Conservation (phyloP, 257 asterid species). For the Cinchona pubescens region DNA sequence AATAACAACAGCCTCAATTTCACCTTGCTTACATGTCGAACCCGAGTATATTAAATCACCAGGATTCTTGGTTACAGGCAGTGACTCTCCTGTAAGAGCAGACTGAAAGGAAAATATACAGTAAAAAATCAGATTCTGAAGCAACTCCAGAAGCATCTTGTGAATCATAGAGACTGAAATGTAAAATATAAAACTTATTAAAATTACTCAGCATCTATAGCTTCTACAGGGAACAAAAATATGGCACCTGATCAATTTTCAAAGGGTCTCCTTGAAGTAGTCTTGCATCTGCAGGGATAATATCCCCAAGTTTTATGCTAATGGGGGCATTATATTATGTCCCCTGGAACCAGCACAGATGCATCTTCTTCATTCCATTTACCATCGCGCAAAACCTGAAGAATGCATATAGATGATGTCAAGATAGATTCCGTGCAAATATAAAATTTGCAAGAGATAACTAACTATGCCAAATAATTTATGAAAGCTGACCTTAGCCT, state of each 20-base stretch:
- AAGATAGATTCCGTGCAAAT: background rate
- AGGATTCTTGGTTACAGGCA: conserved; percentile 41
- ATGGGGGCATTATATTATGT: too few relatives aligned
- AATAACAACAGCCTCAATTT: conserved; percentile 39
- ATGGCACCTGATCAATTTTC: conserved; percentile 39
- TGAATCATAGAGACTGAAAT: too few relatives aligned
- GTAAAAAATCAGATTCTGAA: background rate
- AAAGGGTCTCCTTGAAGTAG: conserved; percentile 40
- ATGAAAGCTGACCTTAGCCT: conserved; percentile 30
- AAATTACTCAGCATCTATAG: too few relatives aligned
- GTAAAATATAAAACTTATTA: too few relatives aligned
- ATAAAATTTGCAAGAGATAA: background rate
- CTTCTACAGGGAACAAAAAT: background rate
- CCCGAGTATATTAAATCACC: conserved; percentile 39
- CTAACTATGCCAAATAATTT: background rate
- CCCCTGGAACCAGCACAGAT: conserved; percentile 39
- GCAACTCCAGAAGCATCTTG: too few relatives aligned
- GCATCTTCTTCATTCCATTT: conserved; percentile 44
- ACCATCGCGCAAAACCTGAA: conserved; percentile 35
- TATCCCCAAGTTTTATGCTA: conserved; percentile 41
- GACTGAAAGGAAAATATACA: conserved; percentile 22
- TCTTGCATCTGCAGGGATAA: conserved; percentile 44
- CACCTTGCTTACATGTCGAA: conserved; percentile 47
- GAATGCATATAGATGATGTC: background rate
- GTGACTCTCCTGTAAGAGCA: conserved; percentile 45